Evolutionary conservation across 257 asterid genomes (phyloP).

Genomic region (Solanum piurae): DNA sequence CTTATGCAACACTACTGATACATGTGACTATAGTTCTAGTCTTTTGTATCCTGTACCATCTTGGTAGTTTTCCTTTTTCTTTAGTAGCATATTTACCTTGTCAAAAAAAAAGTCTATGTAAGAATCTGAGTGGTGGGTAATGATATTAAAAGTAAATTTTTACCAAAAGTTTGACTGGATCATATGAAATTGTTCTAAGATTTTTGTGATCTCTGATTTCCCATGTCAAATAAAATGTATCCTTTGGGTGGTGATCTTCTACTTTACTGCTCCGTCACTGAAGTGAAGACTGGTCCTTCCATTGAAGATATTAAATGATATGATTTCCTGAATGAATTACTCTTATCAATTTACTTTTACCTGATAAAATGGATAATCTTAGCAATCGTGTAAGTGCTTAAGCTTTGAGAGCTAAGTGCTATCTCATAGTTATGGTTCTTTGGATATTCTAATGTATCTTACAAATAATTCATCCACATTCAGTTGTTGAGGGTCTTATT

Average conservation of each 20-base stretch:
- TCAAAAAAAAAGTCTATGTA: background rate
- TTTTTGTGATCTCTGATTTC: background rate
- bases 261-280: background rate
- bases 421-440: background rate
- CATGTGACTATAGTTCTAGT: background rate
- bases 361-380: background rate
- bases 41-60: background rate
- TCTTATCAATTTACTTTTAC: background rate
- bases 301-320: background rate
- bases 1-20: background rate
- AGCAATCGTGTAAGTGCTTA: background rate
- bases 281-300: conserved; percentile 1
- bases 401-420: background rate
- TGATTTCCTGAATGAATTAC: background rate
- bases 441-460: background rate
- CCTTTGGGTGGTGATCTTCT: background rate
- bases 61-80: background rate
- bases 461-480: background rate
- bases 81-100: background rate
- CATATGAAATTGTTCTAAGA: background rate
- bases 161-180: background rate
- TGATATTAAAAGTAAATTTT: background rate
- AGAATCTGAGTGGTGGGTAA: background rate
- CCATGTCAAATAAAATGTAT: background rate
- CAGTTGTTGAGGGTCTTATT: background rate